phyloP scores from a whole-genome alignment of 228 moss, liverwort and hornwort genomes.

The Sphagnum magellanicum region DNA sequence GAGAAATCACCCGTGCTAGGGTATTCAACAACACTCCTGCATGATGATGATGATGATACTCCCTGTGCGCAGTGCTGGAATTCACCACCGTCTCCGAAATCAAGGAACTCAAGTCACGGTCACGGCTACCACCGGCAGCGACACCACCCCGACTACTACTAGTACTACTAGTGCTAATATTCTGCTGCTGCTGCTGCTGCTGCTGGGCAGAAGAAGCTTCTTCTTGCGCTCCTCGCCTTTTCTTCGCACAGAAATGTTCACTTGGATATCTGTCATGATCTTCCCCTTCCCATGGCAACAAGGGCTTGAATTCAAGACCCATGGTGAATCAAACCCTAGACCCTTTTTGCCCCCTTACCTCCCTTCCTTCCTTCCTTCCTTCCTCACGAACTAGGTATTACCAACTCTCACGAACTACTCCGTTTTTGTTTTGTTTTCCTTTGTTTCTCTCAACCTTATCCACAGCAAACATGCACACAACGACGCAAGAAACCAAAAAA shows the following conservation, averaged over 20 bases:
- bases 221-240: conserved; percentile 19
- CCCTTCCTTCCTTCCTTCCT: not conserved
- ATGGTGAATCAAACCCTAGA: conserved; percentile 5
- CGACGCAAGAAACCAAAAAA: no score
- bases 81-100: no score
- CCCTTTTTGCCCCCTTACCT: not conserved
- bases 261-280: conserved; percentile 18
- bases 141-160: not conserved
- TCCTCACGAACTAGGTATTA: not conserved
- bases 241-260: conserved; percentile 12
- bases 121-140: conserved; percentile 16
- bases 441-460: no score
- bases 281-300: conserved; percentile 44
- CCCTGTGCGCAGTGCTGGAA: no score
- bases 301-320: conserved; percentile 63
- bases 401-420: not conserved
- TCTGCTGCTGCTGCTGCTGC: conserved; percentile 2
- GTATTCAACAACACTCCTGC: conserved; percentile 3
- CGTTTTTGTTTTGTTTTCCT: no score
- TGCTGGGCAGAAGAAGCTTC: not conserved
- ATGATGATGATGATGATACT: no score
- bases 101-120: conserved; percentile 12
- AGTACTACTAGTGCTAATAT: not conserved
- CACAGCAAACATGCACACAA: no score
- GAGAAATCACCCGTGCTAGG: not conserved